These are phyloP conservation scores for Vigna unguiculata DNA, from an alignment of 306 rosid species.

Conservation along the genomic window DNA sequence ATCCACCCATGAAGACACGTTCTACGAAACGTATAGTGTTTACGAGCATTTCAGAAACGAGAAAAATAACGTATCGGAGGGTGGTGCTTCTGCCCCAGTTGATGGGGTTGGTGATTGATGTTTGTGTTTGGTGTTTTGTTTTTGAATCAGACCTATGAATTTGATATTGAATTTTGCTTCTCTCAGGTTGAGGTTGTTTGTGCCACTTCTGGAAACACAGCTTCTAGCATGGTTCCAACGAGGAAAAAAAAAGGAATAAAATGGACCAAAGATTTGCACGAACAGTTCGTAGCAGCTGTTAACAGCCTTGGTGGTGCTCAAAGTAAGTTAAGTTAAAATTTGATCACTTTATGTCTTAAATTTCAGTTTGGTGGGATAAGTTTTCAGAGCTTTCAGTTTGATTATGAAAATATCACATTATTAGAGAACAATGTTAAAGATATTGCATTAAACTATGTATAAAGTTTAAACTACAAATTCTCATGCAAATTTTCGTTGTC, in stretches of 20 bases:
- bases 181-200: slow-evolving; percentile 2
- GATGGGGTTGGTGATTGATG: not conserved
- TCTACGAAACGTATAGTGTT: not conserved
- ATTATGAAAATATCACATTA: too few relatives aligned
- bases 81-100: not conserved
- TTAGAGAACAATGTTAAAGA: too few relatives aligned
- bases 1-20: slow-evolving; percentile 2
- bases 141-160: not conserved
- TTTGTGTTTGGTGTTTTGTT: not conserved
- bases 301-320: slow-evolving; percentile 47
- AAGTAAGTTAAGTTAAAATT: slow-evolving; percentile 29
- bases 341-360: too few relatives aligned
- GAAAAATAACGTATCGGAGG: not conserved
- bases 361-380: too few relatives aligned
- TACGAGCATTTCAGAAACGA: not conserved
- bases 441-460: too few relatives aligned
- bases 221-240: slow-evolving; percentile 7
- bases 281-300: slow-evolving; percentile 37
- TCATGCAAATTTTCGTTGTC: not conserved
- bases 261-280: slow-evolving; percentile 54
- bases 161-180: not conserved
- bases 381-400: too few relatives aligned
- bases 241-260: slow-evolving; percentile 44
- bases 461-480: not conserved
- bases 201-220: slow-evolving; percentile 5